Conservation (phyloP, 192 early-diverging fungal genomes). For the Oehlia diaphana region DNA sequence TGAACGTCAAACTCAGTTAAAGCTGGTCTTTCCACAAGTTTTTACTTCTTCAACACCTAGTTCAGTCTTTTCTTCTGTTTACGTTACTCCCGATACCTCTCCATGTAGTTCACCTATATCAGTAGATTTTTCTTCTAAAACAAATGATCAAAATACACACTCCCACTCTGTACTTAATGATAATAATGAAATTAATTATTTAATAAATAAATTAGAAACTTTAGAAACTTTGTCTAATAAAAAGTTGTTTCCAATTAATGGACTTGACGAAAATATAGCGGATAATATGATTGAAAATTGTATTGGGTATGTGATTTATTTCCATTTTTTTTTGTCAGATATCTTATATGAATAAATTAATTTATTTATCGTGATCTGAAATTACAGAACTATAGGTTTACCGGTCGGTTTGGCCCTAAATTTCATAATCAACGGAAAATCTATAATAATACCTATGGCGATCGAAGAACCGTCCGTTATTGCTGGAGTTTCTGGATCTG, state of each 20-base stretch:
- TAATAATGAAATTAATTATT: slow-evolving; percentile 30
- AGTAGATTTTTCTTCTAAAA: slow-evolving; percentile 35
- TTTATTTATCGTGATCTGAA: background rate
- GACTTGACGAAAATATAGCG: slow-evolving; percentile 65
- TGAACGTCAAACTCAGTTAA: slow-evolving; percentile 66
- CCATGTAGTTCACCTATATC: slow-evolving; percentile 35
- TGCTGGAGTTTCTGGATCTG: slow-evolving; percentile 76
- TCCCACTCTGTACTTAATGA: slow-evolving; percentile 29
- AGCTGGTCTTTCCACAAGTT: slow-evolving; percentile 58
- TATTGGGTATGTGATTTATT: slow-evolving; percentile 48
- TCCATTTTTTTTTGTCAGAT: background rate
- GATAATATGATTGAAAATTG: slow-evolving; percentile 84
- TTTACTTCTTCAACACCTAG: slow-evolving; percentile 45
- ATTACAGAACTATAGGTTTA: slow-evolving; percentile 59
- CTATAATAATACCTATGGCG: slow-evolving; percentile 70
- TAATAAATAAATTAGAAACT: slow-evolving; percentile 25
- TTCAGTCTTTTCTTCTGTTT: slow-evolving; percentile 37
- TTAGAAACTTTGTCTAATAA: slow-evolving; percentile 26
- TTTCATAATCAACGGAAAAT: slow-evolving; percentile 64
- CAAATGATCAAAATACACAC: slow-evolving; percentile 30
- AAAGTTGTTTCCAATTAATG: slow-evolving; percentile 55
- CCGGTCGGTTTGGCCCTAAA: slow-evolving; percentile 75
- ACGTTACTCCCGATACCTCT: slow-evolving; percentile 36
- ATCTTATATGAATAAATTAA: too few relatives aligned
- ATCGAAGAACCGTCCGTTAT: slow-evolving; percentile 78